Percentiles rank a stretch among this genome's conserved stretches.
These are phyloP conservation scores for Emmonsia crescens DNA, from an alignment of 2,329 filamentous ascomycete genomes.

Conservation along the genomic window DNA sequence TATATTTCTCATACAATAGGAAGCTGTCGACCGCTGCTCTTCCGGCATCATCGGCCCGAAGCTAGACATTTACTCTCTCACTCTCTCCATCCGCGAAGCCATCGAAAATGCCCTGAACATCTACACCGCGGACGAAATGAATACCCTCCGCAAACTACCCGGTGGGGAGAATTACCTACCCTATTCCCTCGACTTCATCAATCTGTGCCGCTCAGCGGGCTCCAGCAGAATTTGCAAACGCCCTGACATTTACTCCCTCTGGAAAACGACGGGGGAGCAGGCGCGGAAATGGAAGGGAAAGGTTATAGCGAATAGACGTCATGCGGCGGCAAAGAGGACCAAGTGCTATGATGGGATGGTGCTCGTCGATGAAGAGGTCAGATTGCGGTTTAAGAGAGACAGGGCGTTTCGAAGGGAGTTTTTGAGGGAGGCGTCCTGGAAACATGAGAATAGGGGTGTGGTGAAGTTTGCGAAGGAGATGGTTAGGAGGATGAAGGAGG, in stretches of 20 bases:
- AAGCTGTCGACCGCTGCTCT: neutral
- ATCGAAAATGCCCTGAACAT: neutral
- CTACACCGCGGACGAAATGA: conserved; percentile 2
- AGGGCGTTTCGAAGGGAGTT: neutral
- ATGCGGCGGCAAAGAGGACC: neutral
- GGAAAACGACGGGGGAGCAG: conserved; percentile 3
- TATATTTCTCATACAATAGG: neutral
- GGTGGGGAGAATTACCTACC: conserved; percentile 5
- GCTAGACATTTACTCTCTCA: conserved; percentile 7
- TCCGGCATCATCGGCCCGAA: conserved; percentile 1
- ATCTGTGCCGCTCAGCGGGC: neutral
- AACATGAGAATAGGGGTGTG: neutral
- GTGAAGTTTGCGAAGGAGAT: conserved; percentile 4
- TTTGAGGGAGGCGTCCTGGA: neutral
- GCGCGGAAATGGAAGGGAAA: conserved; percentile 2
- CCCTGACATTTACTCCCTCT: conserved; percentile 6
- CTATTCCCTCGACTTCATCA: conserved; percentile 4
- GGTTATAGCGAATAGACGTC: neutral
- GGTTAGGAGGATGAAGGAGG: neutral
- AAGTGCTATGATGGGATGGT: conserved; percentile 7
- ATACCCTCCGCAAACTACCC: neutral
- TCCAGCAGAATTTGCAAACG: neutral
- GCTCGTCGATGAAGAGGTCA: neutral
- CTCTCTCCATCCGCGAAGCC: conserved; percentile 2
- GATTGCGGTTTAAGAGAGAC: neutral